Conservation (phyloP, 768 basidiomycete species). For the Podaxis sp. region DNA sequence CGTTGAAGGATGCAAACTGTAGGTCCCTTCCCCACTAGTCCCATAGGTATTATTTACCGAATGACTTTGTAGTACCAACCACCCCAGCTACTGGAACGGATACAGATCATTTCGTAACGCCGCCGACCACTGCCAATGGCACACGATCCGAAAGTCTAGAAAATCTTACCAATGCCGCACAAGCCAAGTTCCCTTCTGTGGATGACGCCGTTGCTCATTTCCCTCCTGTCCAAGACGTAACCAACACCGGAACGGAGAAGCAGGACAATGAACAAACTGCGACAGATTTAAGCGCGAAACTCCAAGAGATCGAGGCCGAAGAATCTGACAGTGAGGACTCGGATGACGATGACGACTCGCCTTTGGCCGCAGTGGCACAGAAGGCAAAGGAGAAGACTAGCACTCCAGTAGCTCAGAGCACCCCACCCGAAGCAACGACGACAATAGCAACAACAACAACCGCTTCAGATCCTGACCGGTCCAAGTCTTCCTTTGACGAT, state of each 20-base stretch:
- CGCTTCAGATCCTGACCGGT: neutral
- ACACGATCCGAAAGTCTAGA: slow-evolving; percentile 18
- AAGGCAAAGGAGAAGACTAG: slow-evolving; percentile 1
- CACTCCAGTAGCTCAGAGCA: slow-evolving; percentile 16
- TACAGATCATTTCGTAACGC: slow-evolving; percentile 61
- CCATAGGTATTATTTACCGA: neutral
- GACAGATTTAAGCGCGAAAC: slow-evolving; percentile 27
- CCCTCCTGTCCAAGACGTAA: slow-evolving; percentile 35
- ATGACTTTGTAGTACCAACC: slow-evolving; percentile 5
- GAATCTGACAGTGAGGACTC: slow-evolving; percentile 46
- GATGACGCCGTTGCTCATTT: slow-evolving; percentile 39
- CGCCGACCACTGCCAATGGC: slow-evolving; percentile 43
- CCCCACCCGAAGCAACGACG: slow-evolving; percentile 18
- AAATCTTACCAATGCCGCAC: slow-evolving; percentile 13
- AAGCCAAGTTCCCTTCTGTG: slow-evolving; percentile 29
- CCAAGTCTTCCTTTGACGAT: slow-evolving; percentile 49
- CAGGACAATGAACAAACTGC: slow-evolving; percentile 10
- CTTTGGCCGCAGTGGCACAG: slow-evolving; percentile 32
- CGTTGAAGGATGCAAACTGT: neutral
- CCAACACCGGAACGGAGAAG: slow-evolving; percentile 19
- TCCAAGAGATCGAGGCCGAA: slow-evolving; percentile 57
- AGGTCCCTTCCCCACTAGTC: neutral
- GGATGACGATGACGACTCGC: slow-evolving; percentile 39
- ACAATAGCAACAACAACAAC: slow-evolving; percentile 9
- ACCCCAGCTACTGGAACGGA: slow-evolving; percentile 35